Conservation (phyloP, 129 eudicot genomes). For the Artemisia tridentata region DNA sequence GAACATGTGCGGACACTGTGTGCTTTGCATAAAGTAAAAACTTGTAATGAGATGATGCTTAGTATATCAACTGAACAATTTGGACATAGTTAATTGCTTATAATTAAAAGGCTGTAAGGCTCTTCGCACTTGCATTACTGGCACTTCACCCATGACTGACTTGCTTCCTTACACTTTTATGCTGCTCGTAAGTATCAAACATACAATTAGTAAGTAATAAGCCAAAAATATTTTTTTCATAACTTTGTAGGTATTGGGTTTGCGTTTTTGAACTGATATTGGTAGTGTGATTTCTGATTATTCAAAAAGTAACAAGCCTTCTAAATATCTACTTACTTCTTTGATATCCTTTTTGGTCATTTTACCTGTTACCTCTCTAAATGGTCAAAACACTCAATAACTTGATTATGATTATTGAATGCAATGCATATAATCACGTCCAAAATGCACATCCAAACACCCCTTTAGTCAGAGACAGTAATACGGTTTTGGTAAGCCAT, state of each 20-base stretch:
- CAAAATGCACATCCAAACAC: background rate
- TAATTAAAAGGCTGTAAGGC: no score
- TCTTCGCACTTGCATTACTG: slow-evolving; percentile 33
- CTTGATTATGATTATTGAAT: background rate
- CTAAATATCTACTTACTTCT: background rate
- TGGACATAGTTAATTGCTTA: no score
- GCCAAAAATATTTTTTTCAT: background rate
- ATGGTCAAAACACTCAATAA: no score
- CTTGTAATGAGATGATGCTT: no score
- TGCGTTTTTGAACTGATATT: background rate
- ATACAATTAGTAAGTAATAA: slow-evolving; percentile 22
- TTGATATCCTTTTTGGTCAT: no score
- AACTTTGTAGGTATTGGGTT: background rate
- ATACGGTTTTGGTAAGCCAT: background rate
- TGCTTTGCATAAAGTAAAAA: no score
- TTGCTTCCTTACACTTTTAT: slow-evolving; percentile 37
- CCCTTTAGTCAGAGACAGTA: background rate
- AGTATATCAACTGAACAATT: no score
- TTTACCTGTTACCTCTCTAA: no score
- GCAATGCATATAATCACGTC: background rate
- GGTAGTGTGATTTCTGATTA: no score
- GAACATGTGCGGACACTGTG: no score
- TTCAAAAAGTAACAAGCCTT: no score
- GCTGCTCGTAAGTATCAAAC: slow-evolving; percentile 45
- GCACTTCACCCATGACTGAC: slow-evolving; percentile 28